These are phyloP conservation scores for Claviceps spartinae DNA, from an alignment of 2,329 filamentous ascomycete genomes.

Conservation along the genomic window DNA sequence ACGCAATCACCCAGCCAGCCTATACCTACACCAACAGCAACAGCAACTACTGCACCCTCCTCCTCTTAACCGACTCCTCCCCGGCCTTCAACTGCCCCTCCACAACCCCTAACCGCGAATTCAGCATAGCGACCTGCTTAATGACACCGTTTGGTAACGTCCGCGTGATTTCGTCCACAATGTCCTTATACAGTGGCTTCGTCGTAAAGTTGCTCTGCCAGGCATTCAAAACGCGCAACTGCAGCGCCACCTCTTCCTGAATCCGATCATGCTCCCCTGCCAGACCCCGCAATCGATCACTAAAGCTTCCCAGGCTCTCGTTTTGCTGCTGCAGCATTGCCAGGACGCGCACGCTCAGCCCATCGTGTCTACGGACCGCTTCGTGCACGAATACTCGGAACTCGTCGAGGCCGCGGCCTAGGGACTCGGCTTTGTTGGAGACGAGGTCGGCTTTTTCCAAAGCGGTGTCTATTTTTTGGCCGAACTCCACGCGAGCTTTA, in stretches of 20 bases:
- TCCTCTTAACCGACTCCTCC: not conserved
- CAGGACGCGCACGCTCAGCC: not conserved
- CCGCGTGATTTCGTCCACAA: slow-evolving; percentile 24
- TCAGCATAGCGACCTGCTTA: slow-evolving; percentile 10
- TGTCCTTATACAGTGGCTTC: slow-evolving; percentile 25
- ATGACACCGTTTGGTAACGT: slow-evolving; percentile 12
- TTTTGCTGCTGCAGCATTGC: not conserved
- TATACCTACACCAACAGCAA: not conserved
- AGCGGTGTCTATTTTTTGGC: not conserved
- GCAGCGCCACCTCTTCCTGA: slow-evolving; percentile 19
- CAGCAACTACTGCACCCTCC: not conserved
- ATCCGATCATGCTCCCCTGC: slow-evolving; percentile 2
- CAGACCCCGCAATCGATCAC: not conserved
- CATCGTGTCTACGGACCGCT: not conserved
- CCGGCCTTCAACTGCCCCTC: slow-evolving; percentile 5
- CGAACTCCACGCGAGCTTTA: slow-evolving; percentile 3
- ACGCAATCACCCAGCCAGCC: too few species aligned
- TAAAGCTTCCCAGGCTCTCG: slow-evolving; percentile 1
- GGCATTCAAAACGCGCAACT: slow-evolving; percentile 26
- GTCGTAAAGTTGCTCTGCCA: slow-evolving; percentile 38
- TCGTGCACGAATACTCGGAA: not conserved
- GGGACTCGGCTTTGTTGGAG: slow-evolving; percentile 2
- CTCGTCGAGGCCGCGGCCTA: slow-evolving; percentile 2
- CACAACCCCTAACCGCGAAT: slow-evolving; percentile 10
- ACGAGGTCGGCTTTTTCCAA: not conserved